Percentiles rank a stretch among this genome's conserved stretches.
These are phyloP conservation scores for Solidago caesia DNA, from an alignment of 129 eudicot species.

Conservation along the genomic window DNA sequence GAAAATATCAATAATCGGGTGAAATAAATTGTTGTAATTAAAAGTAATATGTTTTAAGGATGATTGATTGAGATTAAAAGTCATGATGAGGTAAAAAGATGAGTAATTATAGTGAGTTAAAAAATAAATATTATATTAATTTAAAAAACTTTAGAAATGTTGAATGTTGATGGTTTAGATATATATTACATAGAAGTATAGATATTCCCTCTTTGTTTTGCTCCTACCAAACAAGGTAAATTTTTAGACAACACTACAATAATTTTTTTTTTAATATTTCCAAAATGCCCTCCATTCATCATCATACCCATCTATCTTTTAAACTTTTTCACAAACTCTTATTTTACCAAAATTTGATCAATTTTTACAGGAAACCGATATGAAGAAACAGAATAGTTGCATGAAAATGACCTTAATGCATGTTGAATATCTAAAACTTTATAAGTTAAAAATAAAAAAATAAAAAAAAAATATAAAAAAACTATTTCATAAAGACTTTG, in stretches of 20 bases:
- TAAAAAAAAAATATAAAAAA: no score
- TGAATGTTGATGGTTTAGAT: no score
- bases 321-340: slow-evolving; percentile 6
- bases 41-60: no score
- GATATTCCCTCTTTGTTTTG: slow-evolving; percentile 36
- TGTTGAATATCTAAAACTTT: not conserved
- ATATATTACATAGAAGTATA: slow-evolving; percentile 3
- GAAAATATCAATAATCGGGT: no score
- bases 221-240: slow-evolving; percentile 37
- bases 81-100: no score
- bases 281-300: slow-evolving; percentile 20
- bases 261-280: slow-evolving; percentile 12
- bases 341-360: not conserved
- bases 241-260: slow-evolving; percentile 25
- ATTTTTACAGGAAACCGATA: slow-evolving; percentile 7
- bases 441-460: no score
- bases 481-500: no score
- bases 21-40: no score
- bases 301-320: not conserved
- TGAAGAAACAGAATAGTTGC: slow-evolving; percentile 3
- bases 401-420: slow-evolving; percentile 9
- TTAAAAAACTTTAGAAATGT: no score
- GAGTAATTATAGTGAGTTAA: no score
- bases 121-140: no score
- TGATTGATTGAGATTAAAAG: no score